A percentile compares a stretch with the other conserved stretches of the same genome.
Evolutionary conservation across 441 rosid species (phyloP).

Genomic region (Gossypium lobatum): DNA sequence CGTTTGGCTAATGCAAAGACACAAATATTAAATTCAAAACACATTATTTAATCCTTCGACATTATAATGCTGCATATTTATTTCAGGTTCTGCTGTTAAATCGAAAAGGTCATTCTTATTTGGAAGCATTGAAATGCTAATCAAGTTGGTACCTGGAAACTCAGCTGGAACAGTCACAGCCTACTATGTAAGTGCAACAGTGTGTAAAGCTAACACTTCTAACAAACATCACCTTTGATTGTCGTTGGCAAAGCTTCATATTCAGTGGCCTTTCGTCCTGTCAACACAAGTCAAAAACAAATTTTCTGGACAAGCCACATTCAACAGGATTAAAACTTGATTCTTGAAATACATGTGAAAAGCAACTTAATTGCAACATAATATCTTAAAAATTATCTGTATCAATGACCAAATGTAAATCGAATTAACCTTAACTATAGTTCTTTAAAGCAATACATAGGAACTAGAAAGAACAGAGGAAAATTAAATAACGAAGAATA

Average conservation of each 20-base stretch:
- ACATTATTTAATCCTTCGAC: background rate
- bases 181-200: constrained; percentile 32
- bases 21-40: background rate
- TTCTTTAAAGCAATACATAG: background rate
- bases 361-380: background rate
- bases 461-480: background rate
- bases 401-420: background rate
- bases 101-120: constrained; percentile 44
- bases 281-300: background rate
- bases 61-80: background rate
- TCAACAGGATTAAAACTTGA: background rate
- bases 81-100: constrained; percentile 41
- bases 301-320: background rate
- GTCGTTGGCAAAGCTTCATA: background rate
- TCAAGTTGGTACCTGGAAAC: constrained; percentile 54
- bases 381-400: background rate
- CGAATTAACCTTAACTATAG: background rate
- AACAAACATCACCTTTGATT: background rate
- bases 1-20: background rate
- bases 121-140: constrained; percentile 55
- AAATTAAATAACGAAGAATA: background rate
- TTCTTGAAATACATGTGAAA: background rate
- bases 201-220: background rate
- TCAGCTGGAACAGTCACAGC: constrained; percentile 59
- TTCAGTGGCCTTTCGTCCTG: background rate